phyloP scores from a whole-genome alignment of 352 stramenopile species.

The Phytophthora pseudosyringae region DNA sequence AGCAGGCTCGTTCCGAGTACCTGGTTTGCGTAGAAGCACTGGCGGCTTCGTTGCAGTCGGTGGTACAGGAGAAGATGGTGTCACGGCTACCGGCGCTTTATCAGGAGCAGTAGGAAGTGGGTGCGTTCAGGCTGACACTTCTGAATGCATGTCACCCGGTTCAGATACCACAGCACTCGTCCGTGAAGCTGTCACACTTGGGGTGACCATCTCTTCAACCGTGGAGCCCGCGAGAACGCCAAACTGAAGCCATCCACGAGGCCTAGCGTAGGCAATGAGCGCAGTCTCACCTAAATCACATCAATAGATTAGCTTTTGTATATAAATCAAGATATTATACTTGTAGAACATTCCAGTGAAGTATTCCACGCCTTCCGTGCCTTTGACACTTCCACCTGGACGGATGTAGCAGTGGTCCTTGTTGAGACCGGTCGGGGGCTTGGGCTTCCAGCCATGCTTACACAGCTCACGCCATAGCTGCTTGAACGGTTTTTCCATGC shows the following conservation, averaged over 20 bases:
- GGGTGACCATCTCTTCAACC: background rate
- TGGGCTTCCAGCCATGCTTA: conserved; percentile 4
- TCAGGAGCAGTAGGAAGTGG: no score
- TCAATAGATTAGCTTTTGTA: background rate
- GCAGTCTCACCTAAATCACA: background rate
- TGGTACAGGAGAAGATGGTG: no score
- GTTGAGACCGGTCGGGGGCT: background rate
- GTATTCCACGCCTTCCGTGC: background rate
- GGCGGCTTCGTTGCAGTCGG: no score
- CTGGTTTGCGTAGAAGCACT: no score
- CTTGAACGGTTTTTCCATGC: background rate
- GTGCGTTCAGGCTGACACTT: no score
- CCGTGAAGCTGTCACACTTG: background rate
- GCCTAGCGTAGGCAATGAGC: background rate
- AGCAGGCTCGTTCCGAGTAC: no score
- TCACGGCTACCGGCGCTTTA: no score
- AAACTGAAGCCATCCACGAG: background rate
- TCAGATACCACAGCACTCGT: background rate
- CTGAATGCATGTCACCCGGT: no score
- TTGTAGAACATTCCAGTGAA: conserved; percentile 4
- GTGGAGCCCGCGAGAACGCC: background rate
- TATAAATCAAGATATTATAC: background rate
- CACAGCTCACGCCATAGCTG: conserved; percentile 1
- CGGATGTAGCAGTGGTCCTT: conserved; percentile 1
- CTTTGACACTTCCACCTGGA: background rate